Evolutionary conservation across 495 filamentous ascomycete species (phyloP), one percentile per base, ranked within the genome.

Genomic region (Penicillium bialowiezense): DNA sequence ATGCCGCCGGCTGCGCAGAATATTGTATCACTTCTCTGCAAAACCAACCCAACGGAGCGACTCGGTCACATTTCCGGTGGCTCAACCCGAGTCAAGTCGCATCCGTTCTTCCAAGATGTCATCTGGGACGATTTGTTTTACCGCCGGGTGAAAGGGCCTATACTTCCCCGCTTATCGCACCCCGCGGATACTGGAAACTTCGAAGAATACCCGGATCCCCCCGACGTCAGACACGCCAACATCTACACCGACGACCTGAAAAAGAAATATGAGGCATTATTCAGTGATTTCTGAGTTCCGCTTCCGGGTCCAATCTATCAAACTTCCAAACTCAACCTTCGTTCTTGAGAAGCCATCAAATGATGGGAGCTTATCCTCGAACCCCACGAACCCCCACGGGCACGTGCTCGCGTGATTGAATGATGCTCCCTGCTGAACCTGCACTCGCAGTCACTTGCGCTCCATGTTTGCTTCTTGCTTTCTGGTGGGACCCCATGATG

Each of bases 41-140:
- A 88, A 33, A 90, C 91, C 31, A 91, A 95, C 62, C 87, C 90
- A 7, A 86, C 88, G 0, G 84, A 90, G 41, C 84, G 93, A 38
- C 74, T 98, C 14, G 93, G 93, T 35, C 89, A 97, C 64, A 90
- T 97, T 49, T 82, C 82, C 41, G 90, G 90, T 44, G 90, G 93
- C 41, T 86, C 90, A 9, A 76, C 76, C 19, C 76, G 84, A 47
- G 91, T 98, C 47, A 96, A 95, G 66, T 66, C 75, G 2, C 93
- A 98, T 56, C 83, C 89, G 2, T 98, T 95, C 68, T 98, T 97
- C 69, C 58, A 75, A 47, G 78, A 79, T 26, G 81, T 97, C 44
- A 78, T 90, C 56, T 98, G 93, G 93, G 83, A 96, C 32, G 86
- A 86, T 32, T 68, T 97, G 18, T 90, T 87, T 49, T 70, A 85